Percentiles rank a stretch among this genome's conserved stretches.
Conservation (phyloP, 2,329 filamentous ascomycete species). For the Blastomyces emzantsi region DNA sequence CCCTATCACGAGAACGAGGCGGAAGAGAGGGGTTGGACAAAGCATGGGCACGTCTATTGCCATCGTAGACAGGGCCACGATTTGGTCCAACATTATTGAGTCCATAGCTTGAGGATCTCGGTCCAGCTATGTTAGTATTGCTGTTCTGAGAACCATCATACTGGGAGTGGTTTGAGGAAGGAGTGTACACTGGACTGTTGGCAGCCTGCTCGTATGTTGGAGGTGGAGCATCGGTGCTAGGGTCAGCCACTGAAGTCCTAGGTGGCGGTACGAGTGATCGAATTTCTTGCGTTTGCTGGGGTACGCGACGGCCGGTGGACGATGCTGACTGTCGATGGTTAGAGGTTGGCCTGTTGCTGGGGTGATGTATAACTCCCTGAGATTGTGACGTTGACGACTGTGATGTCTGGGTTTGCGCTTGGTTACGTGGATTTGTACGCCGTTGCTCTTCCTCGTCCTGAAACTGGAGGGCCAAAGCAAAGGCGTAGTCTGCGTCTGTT, state of each 20-base stretch:
- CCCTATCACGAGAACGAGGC: constrained; percentile 17
- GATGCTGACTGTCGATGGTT: constrained; percentile 20
- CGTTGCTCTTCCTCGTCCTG: constrained; percentile 89
- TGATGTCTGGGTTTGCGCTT: constrained; percentile 16
- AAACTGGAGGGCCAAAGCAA: constrained; percentile 82
- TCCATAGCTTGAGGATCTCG: constrained; percentile 14
- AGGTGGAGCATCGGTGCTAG: constrained; percentile 47
- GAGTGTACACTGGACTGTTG: constrained; percentile 46
- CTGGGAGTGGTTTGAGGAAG: constrained; percentile 36
- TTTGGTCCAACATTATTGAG: neutral
- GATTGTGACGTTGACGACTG: neutral
- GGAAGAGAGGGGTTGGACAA: neutral
- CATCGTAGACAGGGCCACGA: neutral
- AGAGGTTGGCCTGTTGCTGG: constrained; percentile 10
- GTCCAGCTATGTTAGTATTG: constrained; percentile 12
- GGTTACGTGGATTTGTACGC: constrained; percentile 47
- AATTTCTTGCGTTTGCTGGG: constrained; percentile 22
- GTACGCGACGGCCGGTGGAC: constrained; percentile 21
- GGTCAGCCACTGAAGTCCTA: constrained; percentile 22
- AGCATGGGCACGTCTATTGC: neutral
- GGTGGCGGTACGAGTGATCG: constrained; percentile 42
- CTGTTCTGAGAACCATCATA: constrained; percentile 19
- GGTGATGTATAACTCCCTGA: neutral
- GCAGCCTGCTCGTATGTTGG: constrained; percentile 59
- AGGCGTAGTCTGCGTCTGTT: constrained; percentile 59